phyloP scores from a whole-genome alignment of 345 rosid species.

The Eucalyptus marginata region DNA sequence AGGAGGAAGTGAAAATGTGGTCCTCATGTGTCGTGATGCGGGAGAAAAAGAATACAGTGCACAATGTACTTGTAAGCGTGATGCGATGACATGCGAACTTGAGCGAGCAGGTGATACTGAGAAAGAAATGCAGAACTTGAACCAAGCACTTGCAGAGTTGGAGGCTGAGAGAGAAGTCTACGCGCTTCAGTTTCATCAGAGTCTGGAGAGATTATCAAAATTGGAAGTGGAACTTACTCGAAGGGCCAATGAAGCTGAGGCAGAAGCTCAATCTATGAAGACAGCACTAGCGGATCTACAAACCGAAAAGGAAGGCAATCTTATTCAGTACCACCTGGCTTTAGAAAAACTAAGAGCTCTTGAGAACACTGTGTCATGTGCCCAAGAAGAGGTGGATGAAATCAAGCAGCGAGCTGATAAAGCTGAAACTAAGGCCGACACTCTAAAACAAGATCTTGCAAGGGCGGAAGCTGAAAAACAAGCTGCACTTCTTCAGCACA shows the following conservation, averaged over 20 bases:
- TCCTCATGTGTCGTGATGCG: slow-evolving; percentile 46
- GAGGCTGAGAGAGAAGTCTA: slow-evolving; percentile 81
- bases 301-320: slow-evolving; percentile 42
- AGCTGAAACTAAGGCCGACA: slow-evolving; percentile 32
- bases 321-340: slow-evolving; percentile 56
- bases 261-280: slow-evolving; percentile 57
- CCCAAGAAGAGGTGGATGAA: slow-evolving; percentile 50
- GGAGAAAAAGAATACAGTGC: slow-evolving; percentile 26
- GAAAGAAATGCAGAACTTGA: slow-evolving; percentile 52
- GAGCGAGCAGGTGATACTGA: slow-evolving; percentile 60
- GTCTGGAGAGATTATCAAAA: slow-evolving; percentile 34
- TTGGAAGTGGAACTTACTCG: slow-evolving; percentile 20
- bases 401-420: slow-evolving; percentile 39
- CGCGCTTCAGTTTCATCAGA: slow-evolving; percentile 50
- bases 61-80: slow-evolving; percentile 1
- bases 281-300: slow-evolving; percentile 39
- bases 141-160: slow-evolving; percentile 61
- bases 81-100: slow-evolving; percentile 8
- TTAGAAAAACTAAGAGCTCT: slow-evolving; percentile 47
- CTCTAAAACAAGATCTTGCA: slow-evolving; percentile 41
- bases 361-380: slow-evolving; percentile 33
- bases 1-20: slow-evolving; percentile 52
- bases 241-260: slow-evolving; percentile 65
- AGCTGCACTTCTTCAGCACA: slow-evolving; percentile 36
- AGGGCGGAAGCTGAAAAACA: slow-evolving; percentile 61